Base-by-base conservation (phyloP, 1,284 basidiomycete species). In the Volvariella volvacea region DNA sequence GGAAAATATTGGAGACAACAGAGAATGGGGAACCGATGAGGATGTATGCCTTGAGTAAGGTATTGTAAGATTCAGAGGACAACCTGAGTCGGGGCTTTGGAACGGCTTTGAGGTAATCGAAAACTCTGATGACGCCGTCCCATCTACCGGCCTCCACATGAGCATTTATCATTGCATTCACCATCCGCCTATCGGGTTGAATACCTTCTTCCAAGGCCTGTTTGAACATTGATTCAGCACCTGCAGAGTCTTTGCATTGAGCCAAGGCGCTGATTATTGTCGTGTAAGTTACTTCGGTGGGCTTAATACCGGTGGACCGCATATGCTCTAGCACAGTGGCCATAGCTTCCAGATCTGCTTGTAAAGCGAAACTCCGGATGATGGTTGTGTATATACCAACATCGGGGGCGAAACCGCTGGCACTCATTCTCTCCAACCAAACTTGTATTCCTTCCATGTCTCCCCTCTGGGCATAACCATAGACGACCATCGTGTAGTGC, bases 21-120 rank as follows among this genome's bases (percentile, higher is more conserved):
- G 68, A 64, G 55, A 88, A 85, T 0, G 94, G 90, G 2, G 88
- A 77, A 9, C 85, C 87, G 42, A 90, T 78, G 36, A 86, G 68
- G 40, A 97, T 79, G 55, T 92, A 88, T 1, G 91, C 89, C 65
- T 92, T 92, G 54, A 97, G 67, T 19, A 97, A 73, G 15, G 81
- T 83, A 58, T 92, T 92, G 60, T 80, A 82, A 25, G 85, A 68
- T 45, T 78, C 74, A 53, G 83, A 71, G 22, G 71, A 65, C 20
- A 78, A 58, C 28, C 65, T 62, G 34, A 70, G 51, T 21, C 65
- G 61, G 58, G 34, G 54, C 55, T 22, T 36, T 15, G 2, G 59
- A 58, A 12, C 73, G 59, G 1, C 61, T 16, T 70, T 65, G 41
- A 93, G 62, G 60, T 80, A 90, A 49, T 87, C 78, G 55, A 88